These are phyloP conservation scores for Fraxinus anomala DNA, from an alignment of 257 asterid genomes.

Conservation along the genomic window DNA sequence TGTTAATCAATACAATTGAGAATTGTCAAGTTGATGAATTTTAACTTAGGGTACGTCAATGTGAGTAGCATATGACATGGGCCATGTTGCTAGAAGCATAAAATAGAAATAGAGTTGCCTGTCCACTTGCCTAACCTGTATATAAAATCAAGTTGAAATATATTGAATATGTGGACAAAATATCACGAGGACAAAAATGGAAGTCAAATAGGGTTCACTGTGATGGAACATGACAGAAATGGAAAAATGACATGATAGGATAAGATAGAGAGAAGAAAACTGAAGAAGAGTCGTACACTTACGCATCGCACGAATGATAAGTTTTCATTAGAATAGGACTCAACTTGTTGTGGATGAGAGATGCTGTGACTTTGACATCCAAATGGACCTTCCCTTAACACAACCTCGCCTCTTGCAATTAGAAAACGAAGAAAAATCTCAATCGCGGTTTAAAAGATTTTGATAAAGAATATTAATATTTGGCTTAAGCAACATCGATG, in stretches of 20 bases:
- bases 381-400: no score
- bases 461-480: no score
- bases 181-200: not conserved
- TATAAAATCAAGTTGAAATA: not conserved
- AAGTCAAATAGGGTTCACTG: not conserved
- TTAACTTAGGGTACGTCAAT: not conserved
- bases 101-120: not conserved
- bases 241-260: not conserved
- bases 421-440: no score
- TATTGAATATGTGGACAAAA: not conserved
- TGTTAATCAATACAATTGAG: not conserved
- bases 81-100: not conserved
- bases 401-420: no score
- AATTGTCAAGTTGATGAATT: constrained; percentile 3
- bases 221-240: not conserved
- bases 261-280: not conserved
- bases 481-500: no score
- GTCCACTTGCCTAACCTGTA: not conserved
- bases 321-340: not conserved
- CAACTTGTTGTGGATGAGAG: not conserved
- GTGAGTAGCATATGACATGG: not conserved
- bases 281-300: not conserved
- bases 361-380: no score
- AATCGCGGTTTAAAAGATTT: no score
- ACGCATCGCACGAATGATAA: not conserved